Evolutionary conservation across 2,329 filamentous ascomycete species (phyloP), one percentile per base, ranked within the genome.

Genomic region (Curvularia sp.): DNA sequence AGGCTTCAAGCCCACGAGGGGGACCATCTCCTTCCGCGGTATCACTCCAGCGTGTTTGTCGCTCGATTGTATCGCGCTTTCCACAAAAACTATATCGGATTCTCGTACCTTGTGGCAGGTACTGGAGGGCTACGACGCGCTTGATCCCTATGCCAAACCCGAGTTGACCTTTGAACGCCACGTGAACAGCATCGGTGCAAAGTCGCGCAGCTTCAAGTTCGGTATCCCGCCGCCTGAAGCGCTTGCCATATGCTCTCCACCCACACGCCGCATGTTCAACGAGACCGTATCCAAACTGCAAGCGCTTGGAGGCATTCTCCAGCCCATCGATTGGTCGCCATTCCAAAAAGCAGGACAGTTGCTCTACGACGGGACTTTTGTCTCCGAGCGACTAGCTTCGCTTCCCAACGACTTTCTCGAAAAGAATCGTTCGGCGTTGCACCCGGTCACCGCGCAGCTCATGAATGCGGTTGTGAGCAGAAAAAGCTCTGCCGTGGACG

Each of bases 41-140:
- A 78, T 86, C 0, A 78, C 83, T 6, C 84, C 84, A 2, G 85
- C 86, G 1, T 88, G 86, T 60, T 77, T 82, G 20, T 84, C 82
- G 0, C 77, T 87, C 0, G 85, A 88, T 70, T 86, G 84, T 58
- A 81, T 86, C 18, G 83, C 85, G 0, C 80, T 87, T 30, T 79
- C 85, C 53, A 77, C 84, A 1, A 75, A 78, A 24, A 84, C 77
- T 1, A 75, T 84, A 9, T 70, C 75, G 1, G 84, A 86, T 61
- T 81, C 82, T 6, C 75, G 84, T 28, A 76, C 67, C 0, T 76
- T 86, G 1, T 81, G 85, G 75, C 79, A 83, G 5, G 69, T 80
- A 0, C 78, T 80, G 44, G 73, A 76, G 61, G 80, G 77, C 3
- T 80, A 80, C 46, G 85, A 87, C 58, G 55, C 70, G 0, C 67